These are phyloP conservation scores for Thermomyces lanuginosus DNA, from an alignment of 2,329 filamentous ascomycete genomes.

Conservation along the genomic window DNA sequence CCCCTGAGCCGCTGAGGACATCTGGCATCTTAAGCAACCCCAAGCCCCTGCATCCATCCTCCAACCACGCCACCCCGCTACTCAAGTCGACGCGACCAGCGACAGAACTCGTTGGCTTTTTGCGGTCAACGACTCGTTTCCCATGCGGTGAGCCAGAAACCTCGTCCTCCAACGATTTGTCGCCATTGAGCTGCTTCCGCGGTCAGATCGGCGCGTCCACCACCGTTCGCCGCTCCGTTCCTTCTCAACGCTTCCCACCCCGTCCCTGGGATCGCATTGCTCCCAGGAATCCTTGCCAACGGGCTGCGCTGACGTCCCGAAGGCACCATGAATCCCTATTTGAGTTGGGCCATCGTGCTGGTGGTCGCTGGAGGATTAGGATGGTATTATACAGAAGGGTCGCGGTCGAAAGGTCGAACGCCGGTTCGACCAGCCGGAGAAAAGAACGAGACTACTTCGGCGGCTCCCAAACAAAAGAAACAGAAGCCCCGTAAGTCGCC, in stretches of 20 bases:
- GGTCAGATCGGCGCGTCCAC: too few relatives aligned
- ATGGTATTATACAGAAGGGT: slow-evolving; percentile 26
- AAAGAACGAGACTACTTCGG: slow-evolving; percentile 17
- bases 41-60: slow-evolving; percentile 3
- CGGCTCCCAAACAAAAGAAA: slow-evolving; percentile 27
- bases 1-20: slow-evolving; percentile 3
- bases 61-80: slow-evolving; percentile 3
- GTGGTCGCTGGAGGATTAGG: slow-evolving; percentile 25
- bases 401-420: slow-evolving; percentile 16
- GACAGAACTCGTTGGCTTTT: too few relatives aligned
- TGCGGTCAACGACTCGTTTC: too few relatives aligned
- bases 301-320: too few relatives aligned
- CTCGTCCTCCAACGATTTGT: too few relatives aligned
- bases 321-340: slow-evolving; percentile 25
- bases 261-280: too few relatives aligned
- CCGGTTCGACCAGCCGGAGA: slow-evolving; percentile 16
- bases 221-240: too few relatives aligned
- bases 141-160: too few relatives aligned
- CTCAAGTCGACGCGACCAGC: too few relatives aligned
- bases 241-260: too few relatives aligned
- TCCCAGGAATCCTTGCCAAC: too few relatives aligned
- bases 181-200: too few relatives aligned
- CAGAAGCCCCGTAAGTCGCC: slow-evolving; percentile 19
- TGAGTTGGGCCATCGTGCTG: slow-evolving; percentile 30
- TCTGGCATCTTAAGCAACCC: slow-evolving; percentile 1